A percentile compares a stretch with the other conserved stretches of the same genome.
Conservation (phyloP, 2,329 filamentous ascomycete genomes). For the Neopestalotiopsis sp. region DNA sequence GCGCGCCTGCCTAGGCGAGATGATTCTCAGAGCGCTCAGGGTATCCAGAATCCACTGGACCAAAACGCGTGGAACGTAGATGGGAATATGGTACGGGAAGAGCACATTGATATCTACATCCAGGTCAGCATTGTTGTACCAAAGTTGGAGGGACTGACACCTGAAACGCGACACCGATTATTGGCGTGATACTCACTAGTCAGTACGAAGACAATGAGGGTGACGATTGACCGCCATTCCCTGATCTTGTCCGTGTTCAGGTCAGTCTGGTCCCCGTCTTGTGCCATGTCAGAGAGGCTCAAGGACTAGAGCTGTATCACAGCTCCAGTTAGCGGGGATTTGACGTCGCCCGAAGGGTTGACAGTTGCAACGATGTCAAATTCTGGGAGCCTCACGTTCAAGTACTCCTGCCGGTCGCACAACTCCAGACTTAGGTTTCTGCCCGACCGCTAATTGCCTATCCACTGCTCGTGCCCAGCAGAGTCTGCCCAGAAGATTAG, state of each 20-base stretch:
- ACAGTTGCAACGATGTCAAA: neutral
- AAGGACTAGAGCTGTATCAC: neutral
- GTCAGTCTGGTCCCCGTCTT: conserved; percentile 26
- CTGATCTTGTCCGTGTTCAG: conserved; percentile 62
- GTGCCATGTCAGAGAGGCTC: conserved; percentile 21
- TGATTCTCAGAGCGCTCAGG: conserved; percentile 55
- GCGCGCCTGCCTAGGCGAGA: conserved; percentile 47
- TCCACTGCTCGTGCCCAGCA: too few relatives aligned
- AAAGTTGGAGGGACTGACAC: neutral
- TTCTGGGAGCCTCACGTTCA: conserved; percentile 5
- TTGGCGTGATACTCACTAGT: conserved; percentile 63
- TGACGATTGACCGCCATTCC: conserved; percentile 73
- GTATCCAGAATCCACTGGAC: conserved; percentile 49
- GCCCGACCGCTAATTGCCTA: too few relatives aligned
- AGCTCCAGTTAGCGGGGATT: neutral
- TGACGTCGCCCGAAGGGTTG: neutral
- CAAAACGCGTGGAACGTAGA: conserved; percentile 61
- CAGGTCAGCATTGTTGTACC: neutral
- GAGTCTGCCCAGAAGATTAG: too few relatives aligned
- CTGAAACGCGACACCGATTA: neutral
- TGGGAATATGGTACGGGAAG: conserved; percentile 70
- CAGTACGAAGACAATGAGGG: conserved; percentile 70
- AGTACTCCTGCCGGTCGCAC: neutral
- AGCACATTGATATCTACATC: conserved; percentile 69
- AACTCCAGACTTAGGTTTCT: too few relatives aligned